Percentiles rank a stretch among this genome's conserved stretches.
Evolutionary conservation across 2,329 filamentous ascomycete genomes (phyloP).

Genomic region (Xylariomycetidae sp.): DNA sequence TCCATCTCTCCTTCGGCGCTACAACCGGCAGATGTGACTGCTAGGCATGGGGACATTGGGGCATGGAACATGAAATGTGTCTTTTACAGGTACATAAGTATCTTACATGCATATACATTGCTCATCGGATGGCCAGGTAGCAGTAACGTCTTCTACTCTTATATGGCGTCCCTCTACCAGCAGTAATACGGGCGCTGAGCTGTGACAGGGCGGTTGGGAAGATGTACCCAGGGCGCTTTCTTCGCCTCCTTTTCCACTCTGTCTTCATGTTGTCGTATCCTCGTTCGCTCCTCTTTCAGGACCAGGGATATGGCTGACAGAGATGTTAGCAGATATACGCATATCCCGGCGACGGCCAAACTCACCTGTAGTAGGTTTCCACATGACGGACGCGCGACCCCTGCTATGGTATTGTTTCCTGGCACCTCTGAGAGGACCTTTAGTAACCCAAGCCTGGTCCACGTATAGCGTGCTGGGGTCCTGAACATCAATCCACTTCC

Average conservation of each 20-base stretch:
- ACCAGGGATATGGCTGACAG: slow-evolving; percentile 66
- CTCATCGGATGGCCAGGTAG: neutral
- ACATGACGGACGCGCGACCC: slow-evolving; percentile 64
- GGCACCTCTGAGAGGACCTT: slow-evolving; percentile 57
- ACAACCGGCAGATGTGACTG: no score
- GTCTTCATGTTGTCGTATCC: slow-evolving; percentile 76
- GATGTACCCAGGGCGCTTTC: slow-evolving; percentile 77
- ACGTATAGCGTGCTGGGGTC: slow-evolving; percentile 85
- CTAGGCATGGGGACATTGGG: no score
- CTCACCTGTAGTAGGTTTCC: slow-evolving; percentile 71
- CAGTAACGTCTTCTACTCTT: neutral
- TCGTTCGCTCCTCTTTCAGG: slow-evolving; percentile 90
- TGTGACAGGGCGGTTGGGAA: slow-evolving; percentile 80
- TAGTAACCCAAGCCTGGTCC: slow-evolving; percentile 87
- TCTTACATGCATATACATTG: no score
- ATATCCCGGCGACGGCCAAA: slow-evolving; percentile 21
- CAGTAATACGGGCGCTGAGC: slow-evolving; percentile 86
- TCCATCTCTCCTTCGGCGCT: no score
- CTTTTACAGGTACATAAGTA: no score
- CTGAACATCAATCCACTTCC: slow-evolving; percentile 63
- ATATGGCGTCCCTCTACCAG: slow-evolving; percentile 68
- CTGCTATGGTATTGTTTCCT: slow-evolving; percentile 69
- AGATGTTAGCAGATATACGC: slow-evolving; percentile 12
- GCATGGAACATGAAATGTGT: no score
- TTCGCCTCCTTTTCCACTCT: slow-evolving; percentile 69